Conservation (phyloP, 1,284 basidiomycete genomes). For the Coniferiporia sulphurascens region DNA sequence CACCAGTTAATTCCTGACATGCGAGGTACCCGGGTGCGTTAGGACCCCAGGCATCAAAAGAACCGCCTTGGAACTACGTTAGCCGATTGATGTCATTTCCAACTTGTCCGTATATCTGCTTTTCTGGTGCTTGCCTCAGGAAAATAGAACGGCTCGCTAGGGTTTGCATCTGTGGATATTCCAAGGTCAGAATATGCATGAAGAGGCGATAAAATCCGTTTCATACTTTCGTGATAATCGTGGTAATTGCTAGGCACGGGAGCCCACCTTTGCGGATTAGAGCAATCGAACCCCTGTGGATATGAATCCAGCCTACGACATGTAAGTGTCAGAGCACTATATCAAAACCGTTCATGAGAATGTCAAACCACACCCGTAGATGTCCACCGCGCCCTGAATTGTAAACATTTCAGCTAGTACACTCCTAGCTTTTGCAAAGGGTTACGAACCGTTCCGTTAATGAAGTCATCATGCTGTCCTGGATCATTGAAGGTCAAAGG, state of each 20-base stretch:
- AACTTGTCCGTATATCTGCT: too few relatives aligned
- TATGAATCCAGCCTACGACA: slow-evolving; percentile 55
- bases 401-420: neutral
- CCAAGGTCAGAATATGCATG: neutral
- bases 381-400: slow-evolving; percentile 41
- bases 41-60: slow-evolving; percentile 26
- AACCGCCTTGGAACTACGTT: slow-evolving; percentile 22
- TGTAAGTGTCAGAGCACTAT: neutral
- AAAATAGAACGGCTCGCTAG: slow-evolving; percentile 29
- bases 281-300: slow-evolving; percentile 71
- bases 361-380: slow-evolving; percentile 40
- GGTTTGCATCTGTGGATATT: slow-evolving; percentile 16
- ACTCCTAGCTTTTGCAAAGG: neutral
- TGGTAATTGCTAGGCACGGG: slow-evolving; percentile 40
- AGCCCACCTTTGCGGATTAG: slow-evolving; percentile 55
- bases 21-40: slow-evolving; percentile 22
- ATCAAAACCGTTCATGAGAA: neutral
- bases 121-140: slow-evolving; percentile 24
- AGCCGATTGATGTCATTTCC: too few relatives aligned
- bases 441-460: slow-evolving; percentile 51
- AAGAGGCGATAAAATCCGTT: slow-evolving; percentile 18
- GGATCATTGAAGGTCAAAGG: slow-evolving; percentile 74
- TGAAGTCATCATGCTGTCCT: slow-evolving; percentile 53
- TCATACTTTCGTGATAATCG: slow-evolving; percentile 29
- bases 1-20: slow-evolving; percentile 27